Base-by-base conservation (phyloP, 2,329 filamentous ascomycete species). In the Escovopsis sp. region DNA sequence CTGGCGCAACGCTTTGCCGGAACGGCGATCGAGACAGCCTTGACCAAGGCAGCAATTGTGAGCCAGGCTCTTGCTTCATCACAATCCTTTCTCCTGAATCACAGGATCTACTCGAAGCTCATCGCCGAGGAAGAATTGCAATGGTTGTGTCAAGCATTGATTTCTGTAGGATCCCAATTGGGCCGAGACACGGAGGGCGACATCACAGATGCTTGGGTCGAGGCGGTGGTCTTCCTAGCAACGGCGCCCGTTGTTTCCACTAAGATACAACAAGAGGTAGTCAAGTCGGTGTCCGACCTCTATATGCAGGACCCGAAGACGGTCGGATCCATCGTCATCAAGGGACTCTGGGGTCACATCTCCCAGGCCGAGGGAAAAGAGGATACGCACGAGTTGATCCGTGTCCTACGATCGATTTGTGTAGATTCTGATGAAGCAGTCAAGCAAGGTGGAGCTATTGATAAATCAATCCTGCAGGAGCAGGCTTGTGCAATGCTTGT, bases 21-120 rank as follows among this genome's bases (percentile, higher is more conserved):
- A 51, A 62, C 73, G 36, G 55, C 70, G 3, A 59, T 59, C 12
- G 59, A 60, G 26, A 45, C 65, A 10, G 51, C 63, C 2, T 54
- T 80, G 33, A 59, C 74, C 19, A 81, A 82, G 53, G 70, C 75
- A 23, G 59, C 72, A 23, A 73, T 77, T 40, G 78, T 85, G 51
- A 76, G 77, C 10, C 68, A 94, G 46, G 69, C 71, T 2, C 60
- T 79, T 33, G 77, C 80, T n/a, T 79, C 85, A 0, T 94, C 94
- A 58, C 80, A 84, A 12, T 94, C 89, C 0, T 91, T 94, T 58
- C 66, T 96, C 18, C 69, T 96, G 6, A 94, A 85, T 53, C 73
- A 82, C 32, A 82, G 84, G 47, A 76, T 94, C 5, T 96, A 91
- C 61, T 79, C 80, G 33, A 95, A 94, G 56, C 55, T 94, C 23